These are phyloP conservation scores for Nitzschia inconspicua DNA, from an alignment of 108 stramenopile genomes.

Conservation along the genomic window DNA sequence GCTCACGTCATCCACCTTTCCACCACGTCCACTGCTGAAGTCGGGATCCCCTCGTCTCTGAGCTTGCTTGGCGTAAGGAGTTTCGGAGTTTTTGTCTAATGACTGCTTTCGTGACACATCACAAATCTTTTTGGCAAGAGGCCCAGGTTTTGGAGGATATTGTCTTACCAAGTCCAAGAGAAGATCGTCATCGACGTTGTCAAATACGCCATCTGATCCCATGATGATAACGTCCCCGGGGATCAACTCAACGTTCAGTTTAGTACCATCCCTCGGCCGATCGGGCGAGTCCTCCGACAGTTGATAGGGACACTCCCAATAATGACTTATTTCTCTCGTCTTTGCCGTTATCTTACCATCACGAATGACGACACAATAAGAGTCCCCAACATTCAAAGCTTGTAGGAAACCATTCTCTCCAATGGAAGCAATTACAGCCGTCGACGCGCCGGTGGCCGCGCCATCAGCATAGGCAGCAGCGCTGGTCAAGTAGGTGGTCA, in stretches of 20 bases:
- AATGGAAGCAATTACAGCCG: constrained; percentile 79
- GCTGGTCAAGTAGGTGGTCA: constrained; percentile 47
- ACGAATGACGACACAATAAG: constrained; percentile 62
- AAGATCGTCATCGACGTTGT: constrained; percentile 65
- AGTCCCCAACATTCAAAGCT: constrained; percentile 82
- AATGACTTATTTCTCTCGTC: constrained; percentile 77
- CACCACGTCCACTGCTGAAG: constrained; percentile 70
- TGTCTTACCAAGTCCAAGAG: constrained; percentile 36
- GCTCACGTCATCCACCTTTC: constrained; percentile 85
- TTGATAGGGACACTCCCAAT: constrained; percentile 89
- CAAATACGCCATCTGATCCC: constrained; percentile 87
- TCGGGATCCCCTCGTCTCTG: constrained; percentile 55
- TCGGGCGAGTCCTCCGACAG: constrained; percentile 76
- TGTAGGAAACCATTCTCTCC: constrained; percentile 68
- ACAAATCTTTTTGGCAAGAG: constrained; percentile 61
- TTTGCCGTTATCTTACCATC: constrained; percentile 59
- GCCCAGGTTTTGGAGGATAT: constrained; percentile 21
- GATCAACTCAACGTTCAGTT: constrained; percentile 58
- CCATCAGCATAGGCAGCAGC: constrained; percentile 64
- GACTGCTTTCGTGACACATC: constrained; percentile 66
- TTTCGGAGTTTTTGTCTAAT: constrained; percentile 53
- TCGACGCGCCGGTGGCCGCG: constrained; percentile 76
- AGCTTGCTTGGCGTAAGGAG: constrained; percentile 76
- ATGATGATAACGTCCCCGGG: constrained; percentile 73
- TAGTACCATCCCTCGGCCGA: constrained; percentile 76